Evolutionary conservation across 2,329 filamentous ascomycete species (phyloP).

Genomic region (Elsinoe perseae): DNA sequence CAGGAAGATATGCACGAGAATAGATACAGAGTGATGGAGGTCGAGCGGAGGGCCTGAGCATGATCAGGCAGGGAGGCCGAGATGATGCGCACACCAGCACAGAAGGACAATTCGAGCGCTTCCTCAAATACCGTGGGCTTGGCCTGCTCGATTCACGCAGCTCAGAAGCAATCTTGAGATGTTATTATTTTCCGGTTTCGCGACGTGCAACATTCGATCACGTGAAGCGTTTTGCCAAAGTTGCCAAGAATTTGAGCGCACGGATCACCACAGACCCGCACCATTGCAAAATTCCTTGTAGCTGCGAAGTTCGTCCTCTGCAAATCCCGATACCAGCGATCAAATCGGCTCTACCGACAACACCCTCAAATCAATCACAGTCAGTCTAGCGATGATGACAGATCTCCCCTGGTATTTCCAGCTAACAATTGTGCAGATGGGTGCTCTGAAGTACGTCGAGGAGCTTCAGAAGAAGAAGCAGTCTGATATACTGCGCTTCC

Average conservation of each 20-base stretch:
- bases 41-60: neutral
- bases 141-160: no score
- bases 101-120: constrained; percentile 10
- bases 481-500: constrained; percentile 99
- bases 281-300: constrained; percentile 15
- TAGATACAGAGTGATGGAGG: neutral
- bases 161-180: no score
- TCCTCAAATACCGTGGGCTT: neutral
- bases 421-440: constrained; percentile 57
- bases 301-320: constrained; percentile 3
- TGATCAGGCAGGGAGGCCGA: neutral
- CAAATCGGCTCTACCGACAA: neutral
- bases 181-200: no score
- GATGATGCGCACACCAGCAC: constrained; percentile 2
- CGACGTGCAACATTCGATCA: neutral
- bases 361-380: constrained; percentile 2
- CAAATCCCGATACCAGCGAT: constrained; percentile 5
- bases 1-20: neutral
- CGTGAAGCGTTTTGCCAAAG: neutral
- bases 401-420: neutral
- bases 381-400: neutral
- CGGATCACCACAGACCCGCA: constrained; percentile 7
- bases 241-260: constrained; percentile 11
- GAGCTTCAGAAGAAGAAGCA: constrained; percentile 99
- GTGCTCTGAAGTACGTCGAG: constrained; percentile 99